Evolutionary conservation across 352 stramenopile species (phyloP).

Genomic region (Globisporangium camurandrum): DNA sequence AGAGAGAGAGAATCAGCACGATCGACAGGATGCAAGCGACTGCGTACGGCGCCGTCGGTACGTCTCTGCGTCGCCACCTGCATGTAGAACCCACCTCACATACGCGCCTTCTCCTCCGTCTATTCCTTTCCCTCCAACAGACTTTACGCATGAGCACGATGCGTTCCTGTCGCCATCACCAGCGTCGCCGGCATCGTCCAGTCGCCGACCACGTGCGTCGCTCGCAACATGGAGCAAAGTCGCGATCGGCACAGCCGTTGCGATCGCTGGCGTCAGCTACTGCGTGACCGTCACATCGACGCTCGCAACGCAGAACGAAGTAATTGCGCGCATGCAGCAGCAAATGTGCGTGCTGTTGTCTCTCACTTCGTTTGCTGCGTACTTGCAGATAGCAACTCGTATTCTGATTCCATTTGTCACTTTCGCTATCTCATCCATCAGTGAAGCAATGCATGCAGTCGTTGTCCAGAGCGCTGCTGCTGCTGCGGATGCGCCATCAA

Average conservation of each 20-base stretch:
- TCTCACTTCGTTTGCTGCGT: no score
- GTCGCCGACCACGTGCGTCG: background rate
- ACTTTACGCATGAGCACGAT: conserved; percentile 18
- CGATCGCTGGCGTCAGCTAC: conserved; percentile 24
- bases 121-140: background rate
- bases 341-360: conserved; percentile 49
- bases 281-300: conserved; percentile 31
- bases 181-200: background rate
- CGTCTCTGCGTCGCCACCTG: background rate
- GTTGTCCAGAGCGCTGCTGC: conserved; percentile 19
- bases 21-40: background rate
- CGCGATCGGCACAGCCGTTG: conserved; percentile 23
- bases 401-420: background rate
- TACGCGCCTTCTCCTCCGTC: background rate
- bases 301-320: conserved; percentile 23
- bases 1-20: background rate
- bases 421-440: conserved; percentile 4
- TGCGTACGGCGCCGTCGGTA: conserved; percentile 5
- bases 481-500: conserved; percentile 2
- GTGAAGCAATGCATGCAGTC: conserved; percentile 38
- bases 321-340: conserved; percentile 35
- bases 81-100: no score
- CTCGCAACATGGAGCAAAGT: conserved; percentile 23
- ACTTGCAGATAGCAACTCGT: no score
- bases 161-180: conserved; percentile 14